Conservation (phyloP, 2,329 filamentous ascomycete genomes). For the Fusarium mangiferae region DNA sequence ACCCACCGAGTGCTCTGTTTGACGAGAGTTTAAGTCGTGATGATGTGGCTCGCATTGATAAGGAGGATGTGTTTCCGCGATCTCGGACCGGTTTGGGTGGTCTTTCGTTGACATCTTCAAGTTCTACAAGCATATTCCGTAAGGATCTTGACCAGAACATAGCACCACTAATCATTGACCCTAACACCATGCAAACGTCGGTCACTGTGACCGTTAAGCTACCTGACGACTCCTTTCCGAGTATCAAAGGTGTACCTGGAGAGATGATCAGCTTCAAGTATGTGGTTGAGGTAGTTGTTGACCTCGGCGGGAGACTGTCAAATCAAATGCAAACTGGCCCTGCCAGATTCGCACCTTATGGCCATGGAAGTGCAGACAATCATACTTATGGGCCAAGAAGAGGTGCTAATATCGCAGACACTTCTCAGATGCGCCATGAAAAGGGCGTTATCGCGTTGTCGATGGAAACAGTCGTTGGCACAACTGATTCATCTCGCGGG, state of each 20-base stretch:
- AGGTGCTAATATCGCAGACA: slow-evolving; percentile 80
- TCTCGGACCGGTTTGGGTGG: slow-evolving; percentile 89
- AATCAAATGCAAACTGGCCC: slow-evolving; percentile 74
- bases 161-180: slow-evolving; percentile 88
- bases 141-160: slow-evolving; percentile 94
- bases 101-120: slow-evolving; percentile 84
- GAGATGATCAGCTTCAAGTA: slow-evolving; percentile 97
- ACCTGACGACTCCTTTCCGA: slow-evolving; percentile 91
- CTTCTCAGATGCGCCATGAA: slow-evolving; percentile 83
- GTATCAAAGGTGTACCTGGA: slow-evolving; percentile 88
- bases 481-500: slow-evolving; percentile 73
- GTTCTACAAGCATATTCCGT: slow-evolving; percentile 91
- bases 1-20: slow-evolving; percentile 64
- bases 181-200: slow-evolving; percentile 77
- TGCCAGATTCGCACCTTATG: slow-evolving; percentile 52
- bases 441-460: slow-evolving; percentile 90
- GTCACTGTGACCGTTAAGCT: slow-evolving; percentile 86
- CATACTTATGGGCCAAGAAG: slow-evolving; percentile 47
- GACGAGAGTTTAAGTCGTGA: slow-evolving; percentile 66
- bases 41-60: slow-evolving; percentile 74
- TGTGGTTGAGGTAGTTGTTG: slow-evolving; percentile 90
- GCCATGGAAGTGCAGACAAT: slow-evolving; percentile 43
- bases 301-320: slow-evolving; percentile 86
- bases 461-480: slow-evolving; percentile 90
- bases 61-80: slow-evolving; percentile 86